Base-by-base conservation (phyloP, 371 early-diverging fungal species). In the Haplosporangium sp. region DNA sequence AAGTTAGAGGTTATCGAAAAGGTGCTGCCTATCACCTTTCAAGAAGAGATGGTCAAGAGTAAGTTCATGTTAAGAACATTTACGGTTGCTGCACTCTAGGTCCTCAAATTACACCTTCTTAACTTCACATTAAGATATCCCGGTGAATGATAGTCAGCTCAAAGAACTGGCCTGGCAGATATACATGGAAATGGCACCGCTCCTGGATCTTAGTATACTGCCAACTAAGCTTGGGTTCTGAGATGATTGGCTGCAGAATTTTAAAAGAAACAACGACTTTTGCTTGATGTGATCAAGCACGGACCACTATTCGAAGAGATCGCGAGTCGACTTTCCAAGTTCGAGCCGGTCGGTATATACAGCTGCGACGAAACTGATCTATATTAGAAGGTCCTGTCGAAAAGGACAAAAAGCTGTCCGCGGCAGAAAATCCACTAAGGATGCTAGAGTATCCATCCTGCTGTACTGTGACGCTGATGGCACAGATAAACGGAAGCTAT, bases 321-420 rank as follows among this genome's bases (percentile, higher is more conserved):
- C 21, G 41, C 9, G 29, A 3, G 5, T 6, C 14, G 1, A 16
- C 52, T 52, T 14, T 16, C n/a, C 1, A 2, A 7, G 3, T 52
- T 42, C 48, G 13, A 51, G 3, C 21, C 42, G 14, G 20, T 20
- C 0, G 62, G 53, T 41, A 52, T 62, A 14, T 62, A 62, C 48
- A 62, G 43, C 7, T 62, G 52, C 40, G 62, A 53, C 9, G 62
- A 62, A 23, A 62, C 23, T 1, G 62, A 43, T 23, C 53, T 62
- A 41, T 52, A 52, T 21, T 29, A 52, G 20, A 53, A 53, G 48
- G 53, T 53, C 11, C 14, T 41, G 21, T 53, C 62, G 14, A 52
- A 52, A 41, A 52, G 13, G 21, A 23, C 53, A 13, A 4, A 53
- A 40, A 12, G 21, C 21, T n/a, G 43, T 62, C 42, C 52, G 23